These are phyloP conservation scores for Trypanosoma rangeli DNA, from an alignment of 208 protist genomes.

Conservation along the genomic window DNA sequence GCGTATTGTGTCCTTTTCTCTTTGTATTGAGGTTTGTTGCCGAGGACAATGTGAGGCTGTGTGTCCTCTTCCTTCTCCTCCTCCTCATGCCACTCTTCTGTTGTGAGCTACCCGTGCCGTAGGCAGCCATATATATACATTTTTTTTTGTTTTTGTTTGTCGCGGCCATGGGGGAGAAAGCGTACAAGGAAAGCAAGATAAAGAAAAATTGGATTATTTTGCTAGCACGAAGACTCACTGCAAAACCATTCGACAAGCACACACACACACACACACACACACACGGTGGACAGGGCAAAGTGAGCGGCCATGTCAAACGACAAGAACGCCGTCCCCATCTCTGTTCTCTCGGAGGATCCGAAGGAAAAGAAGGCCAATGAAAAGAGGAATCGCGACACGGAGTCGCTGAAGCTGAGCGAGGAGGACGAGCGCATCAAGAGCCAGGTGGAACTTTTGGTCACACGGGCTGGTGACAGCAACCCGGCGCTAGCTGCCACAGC, in stretches of 20 bases:
- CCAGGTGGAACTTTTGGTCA: conserved; percentile 94
- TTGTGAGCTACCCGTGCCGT: neutral
- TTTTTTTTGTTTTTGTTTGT: neutral
- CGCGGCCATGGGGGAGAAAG: neutral
- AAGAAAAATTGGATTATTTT: neutral
- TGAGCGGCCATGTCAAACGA: conserved; percentile 14
- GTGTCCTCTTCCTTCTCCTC: neutral
- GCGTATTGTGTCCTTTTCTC: too few species aligned
- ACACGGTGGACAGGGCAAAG: neutral
- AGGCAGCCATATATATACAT: neutral
- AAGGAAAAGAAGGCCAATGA: conserved; percentile 56
- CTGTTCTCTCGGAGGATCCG: conserved; percentile 63
- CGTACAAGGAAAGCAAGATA: conserved; percentile 7
- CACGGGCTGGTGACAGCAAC: conserved; percentile 77
- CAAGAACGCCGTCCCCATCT: conserved; percentile 55
- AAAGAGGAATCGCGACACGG: conserved; percentile 41
- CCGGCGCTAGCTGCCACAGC: conserved; percentile 77
- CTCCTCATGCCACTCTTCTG: too few species aligned
- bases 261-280: neutral
- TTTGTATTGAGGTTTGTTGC: neutral
- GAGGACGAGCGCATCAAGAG: conserved; percentile 95
- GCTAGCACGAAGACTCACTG: neutral
- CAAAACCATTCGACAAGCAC: neutral
- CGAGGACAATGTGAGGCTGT: neutral
- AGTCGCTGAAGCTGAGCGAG: conserved; percentile 81